These are phyloP conservation scores for Kurtzmaniella natalensis DNA, from an alignment of 1,139 yeast genomes.

Conservation along the genomic window DNA sequence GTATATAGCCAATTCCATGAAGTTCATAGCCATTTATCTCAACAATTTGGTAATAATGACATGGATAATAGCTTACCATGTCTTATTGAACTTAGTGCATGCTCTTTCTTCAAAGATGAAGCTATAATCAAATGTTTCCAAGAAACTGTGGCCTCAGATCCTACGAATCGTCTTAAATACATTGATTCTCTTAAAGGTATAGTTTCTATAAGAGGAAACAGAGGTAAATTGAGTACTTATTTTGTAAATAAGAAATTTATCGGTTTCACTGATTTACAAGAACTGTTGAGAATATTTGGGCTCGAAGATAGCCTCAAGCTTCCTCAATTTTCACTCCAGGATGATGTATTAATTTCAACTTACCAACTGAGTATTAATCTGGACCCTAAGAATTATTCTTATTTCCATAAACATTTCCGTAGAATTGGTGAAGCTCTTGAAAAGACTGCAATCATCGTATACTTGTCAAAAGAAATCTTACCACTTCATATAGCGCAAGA, in stretches of 20 bases:
- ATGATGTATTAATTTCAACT: constrained; percentile 40
- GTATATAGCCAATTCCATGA: constrained; percentile 35
- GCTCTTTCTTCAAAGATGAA: constrained; percentile 57
- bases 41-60: constrained; percentile 22
- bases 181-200: constrained; percentile 53
- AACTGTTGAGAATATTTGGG: constrained; percentile 53
- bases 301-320: constrained; percentile 22
- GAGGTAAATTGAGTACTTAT: constrained; percentile 32
- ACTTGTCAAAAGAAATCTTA: constrained; percentile 51
- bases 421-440: constrained; percentile 43
- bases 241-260: constrained; percentile 44
- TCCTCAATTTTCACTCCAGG: constrained; percentile 29
- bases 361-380: constrained; percentile 36
- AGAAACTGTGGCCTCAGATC: constrained; percentile 49
- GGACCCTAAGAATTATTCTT: constrained; percentile 33
- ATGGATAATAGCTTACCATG: constrained; percentile 23
- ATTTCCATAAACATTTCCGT: constrained; percentile 33
- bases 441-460: constrained; percentile 39
- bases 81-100: constrained; percentile 54
- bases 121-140: constrained; percentile 61
- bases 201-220: constrained; percentile 11
- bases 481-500: constrained; percentile 56
- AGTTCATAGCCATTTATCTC: constrained; percentile 35
- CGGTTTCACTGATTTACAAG: constrained; percentile 57
- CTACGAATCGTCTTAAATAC: constrained; percentile 51